Conservation (phyloP, 2,329 filamentous ascomycete species). For the Ilyonectria destructans region DNA sequence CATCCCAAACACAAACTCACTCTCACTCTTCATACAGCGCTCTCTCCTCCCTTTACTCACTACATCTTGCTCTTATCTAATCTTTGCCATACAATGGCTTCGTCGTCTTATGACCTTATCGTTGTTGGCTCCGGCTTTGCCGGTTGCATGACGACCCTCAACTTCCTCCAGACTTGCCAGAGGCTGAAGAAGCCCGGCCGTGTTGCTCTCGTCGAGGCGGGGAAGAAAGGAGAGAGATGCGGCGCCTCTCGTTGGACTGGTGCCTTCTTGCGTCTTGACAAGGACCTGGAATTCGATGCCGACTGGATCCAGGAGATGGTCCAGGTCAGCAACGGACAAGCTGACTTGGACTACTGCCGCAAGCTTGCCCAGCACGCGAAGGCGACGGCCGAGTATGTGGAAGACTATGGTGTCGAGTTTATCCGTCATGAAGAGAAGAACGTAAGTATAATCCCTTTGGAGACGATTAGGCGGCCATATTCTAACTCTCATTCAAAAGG, state of each 20-base stretch:
- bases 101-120: slow-evolving; percentile 10
- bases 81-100: background rate
- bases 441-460: too few species aligned
- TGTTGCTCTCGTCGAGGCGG: slow-evolving; percentile 13
- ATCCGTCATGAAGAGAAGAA: slow-evolving; percentile 13
- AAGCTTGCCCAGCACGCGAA: slow-evolving; percentile 10
- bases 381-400: slow-evolving; percentile 7
- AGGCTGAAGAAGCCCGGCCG: slow-evolving; percentile 17
- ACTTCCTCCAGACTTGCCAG: slow-evolving; percentile 9
- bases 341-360: slow-evolving; percentile 4
- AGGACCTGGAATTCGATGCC: slow-evolving; percentile 10
- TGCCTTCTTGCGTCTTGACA: slow-evolving; percentile 15
- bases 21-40: background rate
- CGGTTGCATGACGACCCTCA: slow-evolving; percentile 9
- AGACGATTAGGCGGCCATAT: too few species aligned
- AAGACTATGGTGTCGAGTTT: slow-evolving; percentile 7
- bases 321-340: slow-evolving; percentile 4
- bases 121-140: slow-evolving; percentile 16
- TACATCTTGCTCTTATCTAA: too few species aligned
- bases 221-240: slow-evolving; percentile 16
- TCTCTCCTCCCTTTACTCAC: background rate
- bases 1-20: background rate
- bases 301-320: slow-evolving; percentile 17
- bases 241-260: slow-evolving; percentile 14
- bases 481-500: too few species aligned